phyloP scores from a whole-genome alignment of 1,284 basidiomycete genomes.

The Austroboletus niveus region DNA sequence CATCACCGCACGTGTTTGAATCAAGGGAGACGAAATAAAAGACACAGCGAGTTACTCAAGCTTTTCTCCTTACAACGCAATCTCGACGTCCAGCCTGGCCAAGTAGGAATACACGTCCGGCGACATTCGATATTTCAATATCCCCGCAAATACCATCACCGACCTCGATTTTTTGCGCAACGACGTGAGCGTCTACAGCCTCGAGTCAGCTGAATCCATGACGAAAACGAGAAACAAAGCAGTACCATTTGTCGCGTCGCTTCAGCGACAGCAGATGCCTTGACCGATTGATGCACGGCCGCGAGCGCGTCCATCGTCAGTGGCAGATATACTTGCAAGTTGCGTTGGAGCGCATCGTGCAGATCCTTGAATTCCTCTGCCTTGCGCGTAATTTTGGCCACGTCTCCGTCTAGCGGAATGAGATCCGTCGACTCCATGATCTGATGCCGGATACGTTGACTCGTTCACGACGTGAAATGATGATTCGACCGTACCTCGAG shows the following conservation, averaged over 20 bases:
- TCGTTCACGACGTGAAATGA: background rate
- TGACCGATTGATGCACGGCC: conserved; percentile 73
- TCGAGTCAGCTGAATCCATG: background rate
- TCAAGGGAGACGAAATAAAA: no score
- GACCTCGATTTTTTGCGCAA: conserved; percentile 75
- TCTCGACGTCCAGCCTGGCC: conserved; percentile 74
- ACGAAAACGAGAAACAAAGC: background rate
- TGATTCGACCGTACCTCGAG: conserved; percentile 63
- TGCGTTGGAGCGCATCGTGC: conserved; percentile 86
- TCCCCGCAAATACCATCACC: conserved; percentile 85
- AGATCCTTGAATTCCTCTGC: conserved; percentile 89
- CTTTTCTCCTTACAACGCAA: conserved; percentile 49
- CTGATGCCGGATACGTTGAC: conserved; percentile 36
- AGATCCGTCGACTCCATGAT: conserved; percentile 88
- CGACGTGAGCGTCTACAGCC: conserved; percentile 53
- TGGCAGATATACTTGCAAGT: conserved; percentile 86
- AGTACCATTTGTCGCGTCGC: conserved; percentile 69
- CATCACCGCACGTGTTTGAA: no score
- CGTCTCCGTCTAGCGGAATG: conserved; percentile 85
- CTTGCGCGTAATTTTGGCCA: conserved; percentile 81
- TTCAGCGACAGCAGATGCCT: conserved; percentile 72
- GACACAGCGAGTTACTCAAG: no score
- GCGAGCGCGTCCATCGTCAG: conserved; percentile 95
- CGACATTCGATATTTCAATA: conserved; percentile 85
- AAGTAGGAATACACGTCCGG: conserved; percentile 91